Evolutionary conservation across 2,329 filamentous ascomycete species (phyloP), one percentile per base, ranked within the genome.

Genomic region (Dryadomyces sulphureus): DNA sequence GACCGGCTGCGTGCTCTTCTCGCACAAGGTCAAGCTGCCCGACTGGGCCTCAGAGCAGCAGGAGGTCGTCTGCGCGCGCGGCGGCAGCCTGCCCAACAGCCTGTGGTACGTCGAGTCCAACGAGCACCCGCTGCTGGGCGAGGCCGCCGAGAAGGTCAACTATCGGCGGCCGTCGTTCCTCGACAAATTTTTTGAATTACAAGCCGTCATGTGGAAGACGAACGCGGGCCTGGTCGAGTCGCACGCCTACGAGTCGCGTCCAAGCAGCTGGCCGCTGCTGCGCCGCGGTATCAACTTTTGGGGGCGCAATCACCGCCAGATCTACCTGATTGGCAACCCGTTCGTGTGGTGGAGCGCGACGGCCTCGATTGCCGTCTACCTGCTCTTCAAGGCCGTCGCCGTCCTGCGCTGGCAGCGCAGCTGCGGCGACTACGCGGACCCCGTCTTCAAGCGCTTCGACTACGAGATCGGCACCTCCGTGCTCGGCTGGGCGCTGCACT

Each of bases 11-110:
- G 84, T 82, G 12, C 73, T 98, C 21, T 98, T 98, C 71, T 96
- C 90, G 1, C 92, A 98, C 73, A 96, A 95, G 69, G 89, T 96
- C 61, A 98, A 98, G 70, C 80, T 98, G 48, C 92, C 92, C 3
- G 88, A 94, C 3, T 98, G 92, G 92, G 92, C 85, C 41, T 98
- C 83, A 45, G 92, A 96, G 63, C 92, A 98, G 63, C 92, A 98
- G 63, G 92, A 98, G 65, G 92, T 98, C n/a, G 96, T 90, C 19
- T 98, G 92, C 60, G 92, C 92, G 7, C 83, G 81, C 55, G 82
- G 85, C 41, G 92, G 88, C 55, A 94, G 88, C 51, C 69, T 95
- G 34, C 92, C 92, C 46, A 98, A 98, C 74, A 94, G 88, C 57
- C 67, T 98, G 54, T 98, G 92, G 92, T 96, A 95, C 58, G 71